Evolutionary conservation across 2,329 filamentous ascomycete genomes (phyloP), one percentile per base, ranked within the genome.

Genomic region (Colletotrichum melonis): DNA sequence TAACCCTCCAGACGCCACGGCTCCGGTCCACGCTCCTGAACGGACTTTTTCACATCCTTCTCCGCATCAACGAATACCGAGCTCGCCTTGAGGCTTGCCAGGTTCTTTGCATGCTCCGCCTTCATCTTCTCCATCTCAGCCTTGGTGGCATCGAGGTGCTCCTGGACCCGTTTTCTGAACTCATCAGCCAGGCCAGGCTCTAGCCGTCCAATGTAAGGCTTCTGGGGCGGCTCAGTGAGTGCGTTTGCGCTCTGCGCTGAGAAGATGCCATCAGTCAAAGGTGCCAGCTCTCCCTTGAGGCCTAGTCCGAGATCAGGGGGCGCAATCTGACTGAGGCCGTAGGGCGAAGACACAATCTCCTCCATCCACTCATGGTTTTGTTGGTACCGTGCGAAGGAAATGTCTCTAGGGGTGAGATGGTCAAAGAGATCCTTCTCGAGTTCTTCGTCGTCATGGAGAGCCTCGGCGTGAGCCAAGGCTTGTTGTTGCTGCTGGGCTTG

Each of bases 281-380:
- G 88, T 28, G 94, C 92, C 24, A 99, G 87, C 81, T 95, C 93
- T 49, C 97, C 97, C 82, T 92, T 94, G 63, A 93, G 88, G 4
- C 97, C 97, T 11, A 98, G 86, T 1, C 95, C 95, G 42, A 98
- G 89, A 80, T 98, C 95, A 3, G 95, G 91, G 0, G 96, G 95
- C 9, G 92, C 91, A 71, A 99, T 97, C 80, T 97, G 94, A 63
- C 89, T 90, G 74, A 96, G 93, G 28, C 93, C 89, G 80, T 98
- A 98, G 0, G 95, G 95, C 1, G 96, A 98, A 1, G 94, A 94
- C 67, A 98, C 90, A 32, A 99, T 92, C 83, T 99, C 96, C 80
- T 98, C 97, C 94, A 99, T 98, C 97, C 96, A 98, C 81, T 98
- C 95, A 79, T 99, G 96, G 78, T 99, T 97, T 80, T 98, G 95